Conservation (phyloP, 345 rosid genomes). For the Lepidium sativum region DNA sequence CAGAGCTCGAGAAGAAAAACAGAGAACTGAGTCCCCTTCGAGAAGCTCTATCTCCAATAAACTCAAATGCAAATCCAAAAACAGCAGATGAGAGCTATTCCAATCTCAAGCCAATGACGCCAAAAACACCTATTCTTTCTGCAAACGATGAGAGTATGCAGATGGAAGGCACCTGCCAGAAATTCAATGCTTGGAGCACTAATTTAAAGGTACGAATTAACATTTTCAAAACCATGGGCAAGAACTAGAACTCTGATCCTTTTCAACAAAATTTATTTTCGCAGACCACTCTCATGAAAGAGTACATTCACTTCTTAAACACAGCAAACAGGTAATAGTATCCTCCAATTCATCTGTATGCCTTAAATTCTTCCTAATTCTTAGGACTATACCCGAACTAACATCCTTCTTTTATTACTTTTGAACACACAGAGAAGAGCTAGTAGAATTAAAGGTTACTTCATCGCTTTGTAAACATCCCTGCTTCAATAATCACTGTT, state of each 20-base stretch:
- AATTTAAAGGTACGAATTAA: slow-evolving; percentile 45
- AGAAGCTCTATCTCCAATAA: slow-evolving; percentile 54
- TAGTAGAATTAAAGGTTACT: slow-evolving; percentile 62
- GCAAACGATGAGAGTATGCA: slow-evolving; percentile 23
- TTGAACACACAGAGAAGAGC: slow-evolving; percentile 56
- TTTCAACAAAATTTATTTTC: background rate
- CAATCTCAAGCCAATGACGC: slow-evolving; percentile 41
- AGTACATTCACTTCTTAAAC: slow-evolving; percentile 63
- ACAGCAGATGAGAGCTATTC: slow-evolving; percentile 10
- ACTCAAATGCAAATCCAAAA: slow-evolving; percentile 30
- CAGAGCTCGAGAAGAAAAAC: slow-evolving; percentile 21
- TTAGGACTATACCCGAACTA: background rate
- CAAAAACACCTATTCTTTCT: slow-evolving; percentile 31
- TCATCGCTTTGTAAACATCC: background rate
- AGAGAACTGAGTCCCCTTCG: slow-evolving; percentile 38
- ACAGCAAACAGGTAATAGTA: slow-evolving; percentile 56
- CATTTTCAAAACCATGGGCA: background rate
- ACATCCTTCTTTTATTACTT: slow-evolving; percentile 1
- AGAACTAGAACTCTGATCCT: background rate
- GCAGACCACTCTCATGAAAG: slow-evolving; percentile 54
- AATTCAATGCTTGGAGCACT: slow-evolving; percentile 46
- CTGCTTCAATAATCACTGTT: background rate
- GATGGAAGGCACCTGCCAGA: slow-evolving; percentile 36
- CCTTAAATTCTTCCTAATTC: background rate
- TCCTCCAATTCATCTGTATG: background rate